Percentiles rank a stretch among this genome's conserved stretches.
Conservation (phyloP, 495 filamentous ascomycete species). For the Neurospora sp. region DNA sequence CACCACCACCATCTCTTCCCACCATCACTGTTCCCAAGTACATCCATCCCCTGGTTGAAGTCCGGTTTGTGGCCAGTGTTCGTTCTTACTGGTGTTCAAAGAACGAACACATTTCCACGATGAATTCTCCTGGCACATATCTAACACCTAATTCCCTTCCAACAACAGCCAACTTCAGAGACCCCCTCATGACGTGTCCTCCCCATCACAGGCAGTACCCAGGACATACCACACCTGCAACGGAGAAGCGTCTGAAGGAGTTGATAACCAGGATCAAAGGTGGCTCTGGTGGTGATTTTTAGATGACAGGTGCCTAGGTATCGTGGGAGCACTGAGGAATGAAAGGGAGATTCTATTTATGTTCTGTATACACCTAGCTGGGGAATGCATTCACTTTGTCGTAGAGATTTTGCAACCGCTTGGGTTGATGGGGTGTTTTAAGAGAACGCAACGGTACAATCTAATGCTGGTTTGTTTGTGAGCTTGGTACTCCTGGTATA, state of each 20-base stretch:
- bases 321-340: neutral
- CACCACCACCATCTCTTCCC: neutral
- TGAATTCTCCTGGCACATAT: neutral
- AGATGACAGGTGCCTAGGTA: neutral
- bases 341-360: neutral
- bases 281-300: neutral
- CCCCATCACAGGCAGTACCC: constrained; percentile 24
- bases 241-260: constrained; percentile 20
- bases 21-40: neutral
- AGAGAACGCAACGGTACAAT: neutral
- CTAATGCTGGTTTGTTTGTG: no score
- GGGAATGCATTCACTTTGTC: neutral
- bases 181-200: constrained; percentile 29
- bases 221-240: constrained; percentile 22
- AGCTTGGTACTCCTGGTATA: no score
- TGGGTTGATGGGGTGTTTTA: neutral
- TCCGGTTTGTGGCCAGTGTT: neutral
- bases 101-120: neutral
- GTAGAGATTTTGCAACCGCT: neutral
- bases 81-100: neutral
- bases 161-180: constrained; percentile 26
- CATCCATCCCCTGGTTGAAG: neutral
- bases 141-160: neutral
- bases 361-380: neutral
- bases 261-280: constrained; percentile 24